Conservation (phyloP, 148 eudicot genomes). For the Cornus suecica region DNA sequence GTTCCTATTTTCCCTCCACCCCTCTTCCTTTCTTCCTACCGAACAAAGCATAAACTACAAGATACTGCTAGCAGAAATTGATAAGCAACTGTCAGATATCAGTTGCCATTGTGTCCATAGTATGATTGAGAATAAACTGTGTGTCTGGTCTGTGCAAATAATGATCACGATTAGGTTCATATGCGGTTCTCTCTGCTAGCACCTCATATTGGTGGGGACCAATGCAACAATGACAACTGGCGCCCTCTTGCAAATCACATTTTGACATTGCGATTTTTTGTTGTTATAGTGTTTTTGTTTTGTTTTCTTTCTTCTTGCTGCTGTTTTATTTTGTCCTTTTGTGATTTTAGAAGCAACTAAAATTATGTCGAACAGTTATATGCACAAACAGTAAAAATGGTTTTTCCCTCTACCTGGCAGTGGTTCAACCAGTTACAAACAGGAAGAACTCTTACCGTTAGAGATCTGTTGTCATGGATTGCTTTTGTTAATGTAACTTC, state of each 20-base stretch:
- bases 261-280: not conserved
- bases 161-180: not conserved
- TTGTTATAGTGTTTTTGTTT: not conserved
- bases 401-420: constrained; percentile 32
- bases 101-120: not conserved
- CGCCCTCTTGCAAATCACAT: not conserved
- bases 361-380: not conserved
- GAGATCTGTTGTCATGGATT: constrained; percentile 96
- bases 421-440: constrained; percentile 88
- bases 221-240: not conserved
- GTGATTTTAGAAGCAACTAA: not conserved
- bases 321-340: not conserved
- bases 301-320: not conserved
- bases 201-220: not conserved
- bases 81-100: not conserved
- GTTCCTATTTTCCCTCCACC: no score
- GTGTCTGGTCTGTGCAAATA: not conserved
- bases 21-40: no score
- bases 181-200: not conserved
- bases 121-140: not conserved
- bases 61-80: not conserved
- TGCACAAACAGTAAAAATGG: not conserved
- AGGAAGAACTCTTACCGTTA: constrained; percentile 80
- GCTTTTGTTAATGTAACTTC: constrained; percentile 58
- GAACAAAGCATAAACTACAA: no score